A percentile compares a stretch with the other conserved stretches of the same genome.
Evolutionary conservation across 257 asterid genomes (phyloP).

Genomic region (Nicotiana knightiana): DNA sequence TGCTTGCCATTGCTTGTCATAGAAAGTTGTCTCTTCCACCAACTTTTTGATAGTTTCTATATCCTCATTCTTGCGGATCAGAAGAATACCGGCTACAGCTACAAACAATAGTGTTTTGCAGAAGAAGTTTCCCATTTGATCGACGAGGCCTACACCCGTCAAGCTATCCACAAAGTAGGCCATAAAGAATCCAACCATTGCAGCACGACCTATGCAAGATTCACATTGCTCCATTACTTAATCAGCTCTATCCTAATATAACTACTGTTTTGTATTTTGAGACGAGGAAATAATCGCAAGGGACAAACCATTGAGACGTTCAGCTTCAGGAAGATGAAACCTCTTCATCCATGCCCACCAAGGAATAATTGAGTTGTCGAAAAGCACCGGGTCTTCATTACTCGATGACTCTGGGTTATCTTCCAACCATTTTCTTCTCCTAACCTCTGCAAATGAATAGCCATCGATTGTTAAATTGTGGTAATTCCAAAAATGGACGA

Average conservation of each 20-base stretch:
- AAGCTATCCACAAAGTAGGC: constrained; percentile 91
- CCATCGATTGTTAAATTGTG: background rate
- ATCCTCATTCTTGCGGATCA: constrained; percentile 87
- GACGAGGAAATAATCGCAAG: background rate
- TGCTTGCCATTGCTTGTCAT: constrained; percentile 97
- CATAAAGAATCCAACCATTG: constrained; percentile 97
- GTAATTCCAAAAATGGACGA: background rate
- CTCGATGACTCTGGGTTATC: constrained; percentile 74
- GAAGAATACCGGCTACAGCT: constrained; percentile 76
- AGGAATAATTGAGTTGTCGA: constrained; percentile 83
- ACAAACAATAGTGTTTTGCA: constrained; percentile 74
- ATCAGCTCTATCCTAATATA: background rate
- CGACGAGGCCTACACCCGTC: constrained; percentile 88
- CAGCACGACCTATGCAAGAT: constrained; percentile 79
- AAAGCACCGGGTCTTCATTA: constrained; percentile 65
- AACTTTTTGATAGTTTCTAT: constrained; percentile 63
- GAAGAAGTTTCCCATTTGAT: constrained; percentile 93
- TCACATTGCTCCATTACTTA: background rate
- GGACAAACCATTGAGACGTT: constrained; percentile 69
- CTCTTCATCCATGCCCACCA: constrained; percentile 99
- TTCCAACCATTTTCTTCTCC: constrained; percentile 89
- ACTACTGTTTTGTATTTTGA: background rate
- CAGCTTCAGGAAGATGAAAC: constrained; percentile 98
- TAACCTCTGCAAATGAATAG: constrained; percentile 58
- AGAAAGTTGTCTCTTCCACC: constrained; percentile 73